Evolutionary conservation across 31 red algal genomes (phyloP), one percentile per base, ranked within the genome.

Genomic region (Pterothamnion heteromorphum): DNA sequence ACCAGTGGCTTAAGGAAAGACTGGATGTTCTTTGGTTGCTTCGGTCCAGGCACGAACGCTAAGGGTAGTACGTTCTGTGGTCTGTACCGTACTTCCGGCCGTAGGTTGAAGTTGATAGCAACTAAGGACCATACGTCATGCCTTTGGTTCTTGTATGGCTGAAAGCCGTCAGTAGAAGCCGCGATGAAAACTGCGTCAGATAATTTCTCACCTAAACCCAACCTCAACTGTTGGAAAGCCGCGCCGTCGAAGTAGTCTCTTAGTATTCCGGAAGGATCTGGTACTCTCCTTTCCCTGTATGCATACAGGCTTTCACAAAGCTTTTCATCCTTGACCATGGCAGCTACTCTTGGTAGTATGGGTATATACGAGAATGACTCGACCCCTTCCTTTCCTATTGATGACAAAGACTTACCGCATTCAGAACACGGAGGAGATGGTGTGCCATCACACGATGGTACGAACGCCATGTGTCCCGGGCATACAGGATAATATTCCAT

Each of bases 111-210:
- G 4, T 37, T 83, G 1, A 57, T 44, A 2, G 51, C 44, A 24
- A 78, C 33, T n/a, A 91, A 18, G 2, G 58, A 24, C 88, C 90
- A 92, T 2, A 84, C n/a, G n/a, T n/a, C 37, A 9, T 76, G 71
- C 0, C 1, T 43, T 9, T 74, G 35, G 51, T 91, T 91, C 30
- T 84, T 92, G 28, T 58, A 92, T 0, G 76, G 41, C 1, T 78
- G 33, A 2, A 92, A 92, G 4, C 90, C 90, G 58, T 92, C 90
- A 3, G 90, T 57, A 22, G 90, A 92, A 26, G 76, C 90, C 0
- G 90, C 74, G 44, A 92, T 2, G 76, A 84, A 83, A 35, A 92
- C 74, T 3, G 82, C 76, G 20, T 80, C 51, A 4, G 41, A 36
- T 0, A 92, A 37, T n/a, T 43, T 38, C 0, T 84, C n/a, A 0